Base-by-base conservation (phyloP, 306 rosid genomes). In the Myrica gale region DNA sequence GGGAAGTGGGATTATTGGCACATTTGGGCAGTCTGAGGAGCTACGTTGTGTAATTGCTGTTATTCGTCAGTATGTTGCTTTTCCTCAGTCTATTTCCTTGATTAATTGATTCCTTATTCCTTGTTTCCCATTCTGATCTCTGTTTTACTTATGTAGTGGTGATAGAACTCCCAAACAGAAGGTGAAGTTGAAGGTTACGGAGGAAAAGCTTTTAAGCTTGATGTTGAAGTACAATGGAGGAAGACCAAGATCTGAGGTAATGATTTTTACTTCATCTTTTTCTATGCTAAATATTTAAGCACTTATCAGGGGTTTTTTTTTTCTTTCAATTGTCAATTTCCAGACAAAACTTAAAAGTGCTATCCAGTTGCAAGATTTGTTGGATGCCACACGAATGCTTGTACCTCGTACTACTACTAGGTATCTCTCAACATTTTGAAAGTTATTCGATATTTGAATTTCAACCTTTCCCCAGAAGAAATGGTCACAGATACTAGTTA, bases 81-180 rank as follows among this genome's bases (percentile, higher is more conserved):
- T 52, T 67, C 74, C 69, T 41, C 72, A 23, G 44, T 79, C 19
- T 52, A n/a, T n/a, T 46, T 15, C 46, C 42, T 71, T 82, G 2
- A 37, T 71, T 72, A 17, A 50, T 68, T 72, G 23, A 71, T 53
- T 13, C 52, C 60, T 72, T 26, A 71, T 53, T 13, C 52, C 55
- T 70, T 73, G 19, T 51, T 75, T 72, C 78, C 21, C 61, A 74
- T 73, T 82, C 65, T 75, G 58, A 78, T 74, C 69, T 76, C 66
- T 74, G 44, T 69, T 78, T 71, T 79, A 53, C 67, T 85, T 79
- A 84, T 68, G 81, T 86, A 95, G 99, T 85, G 99, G 99, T 76
- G 99, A 95, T 89, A 88, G 99, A 89, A 95, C 99, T 83, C 97
- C 99, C 75, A 95, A 95, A 81, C 99, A 95, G 83, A 95, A 95